Evolutionary conservation across 768 basidiomycete genomes (phyloP), one percentile per base, ranked within the genome.

Genomic region (Astraeus odoratus): DNA sequence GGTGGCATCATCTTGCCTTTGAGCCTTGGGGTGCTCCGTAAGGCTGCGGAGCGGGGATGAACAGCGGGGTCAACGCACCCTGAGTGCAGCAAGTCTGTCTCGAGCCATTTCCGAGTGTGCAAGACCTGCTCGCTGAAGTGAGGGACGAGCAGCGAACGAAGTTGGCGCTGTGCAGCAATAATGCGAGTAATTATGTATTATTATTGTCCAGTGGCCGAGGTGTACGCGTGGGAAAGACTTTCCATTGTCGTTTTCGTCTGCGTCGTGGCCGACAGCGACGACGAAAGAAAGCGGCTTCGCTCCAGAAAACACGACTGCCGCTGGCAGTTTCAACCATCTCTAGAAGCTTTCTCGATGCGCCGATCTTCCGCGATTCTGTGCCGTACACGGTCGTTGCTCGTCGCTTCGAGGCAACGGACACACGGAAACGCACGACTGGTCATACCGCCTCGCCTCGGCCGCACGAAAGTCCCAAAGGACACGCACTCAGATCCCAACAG

Each of bases 381-480:
- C 23, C 92, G 89, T 62, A 89, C 92, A 59, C 87, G 87, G 45
- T 86, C 83, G 42, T 86, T 91, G 86, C 84, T 60, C 49, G 49
- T 22, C 39, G 33, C 53, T 1, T 47, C 53, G 26, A 24, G 38
- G 47, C 47, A 50, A 45, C 40, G 8, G 51, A 8, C 16, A 25
- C 27, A 12, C 41, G 26, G 30, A 36, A 8, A 27, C 26, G 12
- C 9, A 13, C 18, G 35, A 27, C 26, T 29, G 16, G 16, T 27
- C 19, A 26, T 30, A 7, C 20, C 53, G 5, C 40, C 50, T 8
- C 43, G 50, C 6, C 57, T 60, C 25, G 58, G 51, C 1, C 55
- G 60, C 44, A 50, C 58, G 42, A 57, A 43, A 34, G 24, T 53
- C 1, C 55, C 57, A 1, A 60, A 55, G 35, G 55, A 62, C 43